Evolutionary conservation across 306 rosid species (phyloP).

Genomic region (Heteromeles arbutifolia): DNA sequence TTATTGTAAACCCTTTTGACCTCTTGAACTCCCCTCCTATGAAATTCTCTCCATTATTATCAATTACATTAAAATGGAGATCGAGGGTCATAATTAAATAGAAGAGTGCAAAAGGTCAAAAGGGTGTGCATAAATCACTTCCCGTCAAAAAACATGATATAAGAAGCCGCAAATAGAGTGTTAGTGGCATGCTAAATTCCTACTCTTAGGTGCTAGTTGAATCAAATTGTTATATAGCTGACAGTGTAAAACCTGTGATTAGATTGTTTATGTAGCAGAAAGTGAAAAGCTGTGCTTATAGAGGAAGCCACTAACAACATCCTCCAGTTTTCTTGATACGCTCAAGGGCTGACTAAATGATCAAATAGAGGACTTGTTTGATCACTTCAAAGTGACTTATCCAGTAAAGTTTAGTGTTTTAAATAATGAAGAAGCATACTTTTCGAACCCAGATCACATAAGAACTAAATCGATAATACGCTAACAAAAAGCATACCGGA

Average conservation of each 20-base stretch:
- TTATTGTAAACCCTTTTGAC: too few relatives aligned
- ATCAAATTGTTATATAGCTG: neutral
- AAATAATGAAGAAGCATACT: too few relatives aligned
- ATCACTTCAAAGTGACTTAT: neutral
- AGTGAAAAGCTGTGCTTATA: too few relatives aligned
- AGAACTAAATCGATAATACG: neutral
- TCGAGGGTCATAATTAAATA: too few relatives aligned
- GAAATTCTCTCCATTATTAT: too few relatives aligned
- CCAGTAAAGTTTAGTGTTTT: neutral
- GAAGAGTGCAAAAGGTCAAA: too few relatives aligned
- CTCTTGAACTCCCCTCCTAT: too few relatives aligned
- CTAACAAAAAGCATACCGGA: slow-evolving; percentile 35
- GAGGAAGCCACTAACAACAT: too few relatives aligned
- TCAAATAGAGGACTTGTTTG: neutral
- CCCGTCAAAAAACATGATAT: neutral
- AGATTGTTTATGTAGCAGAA: too few relatives aligned
- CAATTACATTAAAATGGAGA: too few relatives aligned
- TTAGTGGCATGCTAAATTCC: neutral
- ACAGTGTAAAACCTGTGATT: neutral
- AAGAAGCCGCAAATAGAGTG: neutral
- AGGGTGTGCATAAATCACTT: too few relatives aligned
- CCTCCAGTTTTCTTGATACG: too few relatives aligned
- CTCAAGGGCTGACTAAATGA: neutral
- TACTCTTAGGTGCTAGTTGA: neutral
- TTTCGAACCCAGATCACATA: neutral